A percentile compares a stretch with the other conserved stretches of the same genome.
Conservation (phyloP, 1,284 basidiomycete genomes). For the Pterula multifida region DNA sequence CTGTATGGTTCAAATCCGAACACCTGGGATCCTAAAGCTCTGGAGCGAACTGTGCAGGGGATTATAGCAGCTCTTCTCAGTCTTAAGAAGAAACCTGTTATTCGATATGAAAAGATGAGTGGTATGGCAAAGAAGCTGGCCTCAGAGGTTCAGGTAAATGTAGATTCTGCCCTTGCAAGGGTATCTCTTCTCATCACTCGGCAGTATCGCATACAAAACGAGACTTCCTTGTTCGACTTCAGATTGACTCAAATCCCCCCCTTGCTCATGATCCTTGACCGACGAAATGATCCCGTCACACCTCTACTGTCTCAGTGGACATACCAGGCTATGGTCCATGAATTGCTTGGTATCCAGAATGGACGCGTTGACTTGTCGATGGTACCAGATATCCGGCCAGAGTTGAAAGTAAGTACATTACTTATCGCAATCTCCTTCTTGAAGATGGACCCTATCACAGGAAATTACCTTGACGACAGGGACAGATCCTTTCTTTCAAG, state of each 20-base stretch:
- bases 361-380: slow-evolving; percentile 80
- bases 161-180: slow-evolving; percentile 1
- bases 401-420: slow-evolving; percentile 68
- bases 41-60: slow-evolving; percentile 73
- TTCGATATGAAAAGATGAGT: slow-evolving; percentile 93
- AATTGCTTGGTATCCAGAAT: slow-evolving; percentile 88
- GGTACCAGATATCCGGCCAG: slow-evolving; percentile 81
- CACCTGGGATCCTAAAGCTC: slow-evolving; percentile 61
- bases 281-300: slow-evolving; percentile 95
- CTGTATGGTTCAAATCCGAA: slow-evolving; percentile 60
- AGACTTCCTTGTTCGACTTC: slow-evolving; percentile 69
- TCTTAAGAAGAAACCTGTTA: slow-evolving; percentile 90
- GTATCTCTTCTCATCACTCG: slow-evolving; percentile 8
- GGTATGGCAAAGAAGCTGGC: slow-evolving; percentile 85
- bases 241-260: slow-evolving; percentile 66
- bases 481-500: slow-evolving; percentile 92
- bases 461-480: slow-evolving; percentile 91
- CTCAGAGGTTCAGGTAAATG: slow-evolving; percentile 66
- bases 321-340: slow-evolving; percentile 99
- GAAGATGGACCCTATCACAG: slow-evolving; percentile 30
- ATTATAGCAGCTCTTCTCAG: slow-evolving; percentile 86
- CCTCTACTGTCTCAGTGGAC: slow-evolving; percentile 99
- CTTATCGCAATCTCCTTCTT: slow-evolving; percentile 1
- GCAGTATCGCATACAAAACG: slow-evolving; percentile 62
- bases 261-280: slow-evolving; percentile 71